These are phyloP conservation scores for Colletotrichum sp. DNA, from an alignment of 2,329 filamentous ascomycete genomes.

Conservation along the genomic window DNA sequence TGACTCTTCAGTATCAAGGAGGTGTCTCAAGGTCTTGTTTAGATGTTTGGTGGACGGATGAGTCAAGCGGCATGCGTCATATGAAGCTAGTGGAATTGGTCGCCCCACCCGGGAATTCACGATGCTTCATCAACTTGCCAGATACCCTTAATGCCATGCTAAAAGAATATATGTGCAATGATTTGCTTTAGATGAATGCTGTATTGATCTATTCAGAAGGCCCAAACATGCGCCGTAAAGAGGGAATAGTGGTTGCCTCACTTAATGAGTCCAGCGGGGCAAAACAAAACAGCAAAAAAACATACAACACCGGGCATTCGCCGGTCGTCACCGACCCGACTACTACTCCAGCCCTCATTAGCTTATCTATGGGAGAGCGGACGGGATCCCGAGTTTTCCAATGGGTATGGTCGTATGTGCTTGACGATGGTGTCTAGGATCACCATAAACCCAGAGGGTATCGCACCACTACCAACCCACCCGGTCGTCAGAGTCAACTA, in stretches of 20 bases:
- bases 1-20: neutral
- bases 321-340: neutral
- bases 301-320: neutral
- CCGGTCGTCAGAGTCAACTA: too few relatives aligned
- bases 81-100: neutral
- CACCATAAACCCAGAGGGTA: too few relatives aligned
- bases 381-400: too few relatives aligned
- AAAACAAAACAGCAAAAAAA: neutral
- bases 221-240: neutral
- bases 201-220: neutral
- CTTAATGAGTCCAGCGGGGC: neutral
- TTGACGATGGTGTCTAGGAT: accelerated
- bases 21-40: neutral
- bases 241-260: neutral
- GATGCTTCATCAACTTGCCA: neutral
- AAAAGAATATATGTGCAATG: neutral
- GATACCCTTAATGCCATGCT: neutral
- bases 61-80: neutral
- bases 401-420: too few relatives aligned
- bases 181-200: neutral
- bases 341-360: neutral
- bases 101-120: neutral
- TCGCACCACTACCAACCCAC: too few relatives aligned
- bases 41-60: neutral
- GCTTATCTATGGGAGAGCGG: too few relatives aligned